Conservation (phyloP, 805 yeast genomes). For the Saccharomycopsis guyanensis region DNA sequence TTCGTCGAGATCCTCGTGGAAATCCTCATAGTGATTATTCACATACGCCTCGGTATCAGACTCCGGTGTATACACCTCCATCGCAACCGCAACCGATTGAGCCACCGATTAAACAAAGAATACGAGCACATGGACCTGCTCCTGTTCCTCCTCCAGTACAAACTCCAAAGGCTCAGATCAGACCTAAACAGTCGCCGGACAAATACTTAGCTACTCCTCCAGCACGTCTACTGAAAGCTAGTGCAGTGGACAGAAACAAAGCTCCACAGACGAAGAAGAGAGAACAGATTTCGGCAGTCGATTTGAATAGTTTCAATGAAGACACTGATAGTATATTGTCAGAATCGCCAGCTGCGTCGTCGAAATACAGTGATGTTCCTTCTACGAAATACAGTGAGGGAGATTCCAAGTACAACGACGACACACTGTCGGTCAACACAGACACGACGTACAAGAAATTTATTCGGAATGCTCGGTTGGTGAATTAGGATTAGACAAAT, state of each 20-base stretch:
- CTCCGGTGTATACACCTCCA: too few relatives aligned
- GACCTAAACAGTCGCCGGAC: too few relatives aligned
- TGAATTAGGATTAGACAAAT: background rate
- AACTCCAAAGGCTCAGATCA: too few relatives aligned
- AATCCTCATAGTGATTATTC: too few relatives aligned
- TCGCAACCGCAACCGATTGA: too few relatives aligned
- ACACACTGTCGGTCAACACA: background rate
- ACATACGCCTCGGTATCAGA: too few relatives aligned
- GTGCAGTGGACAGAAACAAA: background rate
- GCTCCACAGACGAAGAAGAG: background rate
- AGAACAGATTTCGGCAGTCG: background rate
- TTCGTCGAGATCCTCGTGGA: too few relatives aligned
- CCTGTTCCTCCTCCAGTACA: too few relatives aligned
- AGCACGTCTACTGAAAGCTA: background rate
- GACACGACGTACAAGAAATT: background rate
- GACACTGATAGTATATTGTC: background rate
- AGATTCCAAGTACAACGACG: background rate
- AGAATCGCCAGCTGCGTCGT: background rate
- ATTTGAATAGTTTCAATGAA: background rate
- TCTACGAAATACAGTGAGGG: background rate
- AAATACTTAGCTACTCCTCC: too few relatives aligned
- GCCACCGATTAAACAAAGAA: too few relatives aligned
- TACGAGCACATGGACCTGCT: too few relatives aligned
- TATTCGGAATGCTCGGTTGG: background rate
- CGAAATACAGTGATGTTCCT: background rate